A percentile compares a stretch with the other conserved stretches of the same genome.
Conservation (phyloP, 2,329 filamentous ascomycete genomes). For the Aspergillus sp. region DNA sequence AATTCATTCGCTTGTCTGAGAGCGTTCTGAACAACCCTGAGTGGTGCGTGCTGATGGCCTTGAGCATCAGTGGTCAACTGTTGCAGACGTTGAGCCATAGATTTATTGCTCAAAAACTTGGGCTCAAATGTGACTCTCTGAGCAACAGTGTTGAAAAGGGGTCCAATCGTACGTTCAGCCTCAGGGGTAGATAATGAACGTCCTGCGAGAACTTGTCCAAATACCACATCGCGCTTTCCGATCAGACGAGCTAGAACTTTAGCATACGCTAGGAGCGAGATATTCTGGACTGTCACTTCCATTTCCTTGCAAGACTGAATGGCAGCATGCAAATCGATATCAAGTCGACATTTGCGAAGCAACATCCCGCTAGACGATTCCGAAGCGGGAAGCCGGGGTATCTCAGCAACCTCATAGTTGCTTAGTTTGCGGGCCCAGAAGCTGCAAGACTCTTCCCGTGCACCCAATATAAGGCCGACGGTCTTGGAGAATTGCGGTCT, state of each 20-base stretch:
- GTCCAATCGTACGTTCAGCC: conserved; percentile 50
- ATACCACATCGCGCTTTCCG: conserved; percentile 33
- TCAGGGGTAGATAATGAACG: conserved; percentile 48
- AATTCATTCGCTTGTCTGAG: conserved; percentile 38
- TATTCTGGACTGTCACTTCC: conserved; percentile 30
- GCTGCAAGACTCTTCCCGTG: conserved; percentile 44
- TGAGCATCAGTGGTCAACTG: conserved; percentile 45
- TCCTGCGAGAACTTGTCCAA: conserved; percentile 55
- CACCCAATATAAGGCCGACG: conserved; percentile 52
- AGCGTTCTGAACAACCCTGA: conserved; percentile 49
- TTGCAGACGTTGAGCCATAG: conserved; percentile 45
- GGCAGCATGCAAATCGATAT: conserved; percentile 15
- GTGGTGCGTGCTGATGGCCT: conserved; percentile 51
- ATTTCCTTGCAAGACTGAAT: conserved; percentile 23
- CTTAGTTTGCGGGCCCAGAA: conserved; percentile 24
- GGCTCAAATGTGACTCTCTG: conserved; percentile 37
- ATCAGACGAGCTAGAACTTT: conserved; percentile 30
- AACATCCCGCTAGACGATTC: conserved; percentile 16
- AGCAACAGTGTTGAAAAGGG: conserved; percentile 57
- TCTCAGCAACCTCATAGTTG: conserved; percentile 20
- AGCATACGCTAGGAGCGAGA: conserved; percentile 28
- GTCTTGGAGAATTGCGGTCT: conserved; percentile 42
- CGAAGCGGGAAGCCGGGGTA: conserved; percentile 15
- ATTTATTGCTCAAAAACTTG: conserved; percentile 38
- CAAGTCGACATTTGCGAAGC: conserved; percentile 16